Percentiles rank a stretch among this genome's conserved stretches.
Evolutionary conservation across 2,329 filamentous ascomycete genomes (phyloP).

Genomic region (Sporothrix schenckii): DNA sequence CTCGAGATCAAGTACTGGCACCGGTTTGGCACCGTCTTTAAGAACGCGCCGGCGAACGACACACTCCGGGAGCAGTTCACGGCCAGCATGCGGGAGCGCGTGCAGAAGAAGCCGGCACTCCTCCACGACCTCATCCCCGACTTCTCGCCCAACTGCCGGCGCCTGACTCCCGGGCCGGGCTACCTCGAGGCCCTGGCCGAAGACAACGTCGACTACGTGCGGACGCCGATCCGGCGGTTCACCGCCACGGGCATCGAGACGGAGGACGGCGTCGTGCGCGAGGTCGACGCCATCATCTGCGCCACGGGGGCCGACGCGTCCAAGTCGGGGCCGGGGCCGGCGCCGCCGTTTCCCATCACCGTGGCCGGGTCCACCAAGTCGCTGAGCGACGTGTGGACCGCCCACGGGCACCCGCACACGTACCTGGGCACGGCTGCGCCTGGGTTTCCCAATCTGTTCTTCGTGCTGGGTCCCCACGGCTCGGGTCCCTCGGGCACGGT

Average conservation of each 20-base stretch:
- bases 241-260: slow-evolving; percentile 64
- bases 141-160: slow-evolving; percentile 66
- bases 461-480: slow-evolving; percentile 35
- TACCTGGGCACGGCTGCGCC: slow-evolving; percentile 42
- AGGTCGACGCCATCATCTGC: slow-evolving; percentile 68
- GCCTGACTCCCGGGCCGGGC: slow-evolving; percentile 66
- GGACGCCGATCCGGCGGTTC: slow-evolving; percentile 59
- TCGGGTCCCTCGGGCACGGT: slow-evolving; percentile 34
- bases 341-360: slow-evolving; percentile 63
- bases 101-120: slow-evolving; percentile 59
- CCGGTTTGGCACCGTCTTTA: slow-evolving; percentile 58
- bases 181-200: slow-evolving; percentile 67
- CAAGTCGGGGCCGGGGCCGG: slow-evolving; percentile 38
- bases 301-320: slow-evolving; percentile 65
- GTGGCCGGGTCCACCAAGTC: slow-evolving; percentile 53
- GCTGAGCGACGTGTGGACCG: slow-evolving; percentile 59
- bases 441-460: slow-evolving; percentile 43
- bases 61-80: slow-evolving; percentile 53
- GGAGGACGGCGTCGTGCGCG: slow-evolving; percentile 56
- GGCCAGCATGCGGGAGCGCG: slow-evolving; percentile 57
- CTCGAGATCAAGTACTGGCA: slow-evolving; percentile 66
- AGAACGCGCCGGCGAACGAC: slow-evolving; percentile 54
- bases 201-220: slow-evolving; percentile 65
- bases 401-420: slow-evolving; percentile 64
- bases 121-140: slow-evolving; percentile 61